Base-by-base conservation (phyloP, 129 eudicot genomes). In the Helianthus annuus region DNA sequence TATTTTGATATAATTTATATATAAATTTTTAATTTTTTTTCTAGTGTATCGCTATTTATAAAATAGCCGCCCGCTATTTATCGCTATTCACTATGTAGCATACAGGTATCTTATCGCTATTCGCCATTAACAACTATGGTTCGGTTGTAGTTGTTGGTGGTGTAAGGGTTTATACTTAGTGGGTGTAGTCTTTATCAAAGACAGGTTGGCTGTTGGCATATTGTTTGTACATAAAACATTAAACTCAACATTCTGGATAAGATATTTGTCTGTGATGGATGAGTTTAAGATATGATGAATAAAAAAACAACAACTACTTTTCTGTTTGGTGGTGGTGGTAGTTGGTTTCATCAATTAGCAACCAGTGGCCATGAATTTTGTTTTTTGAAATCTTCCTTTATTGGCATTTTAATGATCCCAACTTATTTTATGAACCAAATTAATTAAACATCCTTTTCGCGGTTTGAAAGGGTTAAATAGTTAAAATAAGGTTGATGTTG, bases 281-380 rank as follows among this genome's bases (percentile, higher is more conserved):
- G 58, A 53, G 58, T 53, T 15, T 53, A 53, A 29, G 27, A 53
- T 27, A 36, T 53, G 27, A 16, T 53, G 27, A 16, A 53, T 9
- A 46, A 3, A 40, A 40, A 40, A 40, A 40, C 45, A 40, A 40
- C 45, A 40, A 40, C 24, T 55, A 52, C 39, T 54, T 81, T 76
- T 75, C 38, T 36, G 70, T 57, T 75, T 70, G 69, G 66, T 59
- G 72, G 77, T 66, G 32, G 69, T 83, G 64, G 76, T 71, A 64
- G 61, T 46, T 81, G 85, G 85, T 78, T 76, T 73, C 57, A 42
- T 69, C 38, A 16, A 61, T 58, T 32, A 42, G 71, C 42, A 64
- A 53, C 54, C 32, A 63, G 54, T 74, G 73, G 67, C 76, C 76
- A 69, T 77, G 67, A 32, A 2, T 32, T 32, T 3, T 27, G 32